These are phyloP conservation scores for Spathaspora gorwiae DNA, from an alignment of 805 yeast species.

Conservation along the genomic window DNA sequence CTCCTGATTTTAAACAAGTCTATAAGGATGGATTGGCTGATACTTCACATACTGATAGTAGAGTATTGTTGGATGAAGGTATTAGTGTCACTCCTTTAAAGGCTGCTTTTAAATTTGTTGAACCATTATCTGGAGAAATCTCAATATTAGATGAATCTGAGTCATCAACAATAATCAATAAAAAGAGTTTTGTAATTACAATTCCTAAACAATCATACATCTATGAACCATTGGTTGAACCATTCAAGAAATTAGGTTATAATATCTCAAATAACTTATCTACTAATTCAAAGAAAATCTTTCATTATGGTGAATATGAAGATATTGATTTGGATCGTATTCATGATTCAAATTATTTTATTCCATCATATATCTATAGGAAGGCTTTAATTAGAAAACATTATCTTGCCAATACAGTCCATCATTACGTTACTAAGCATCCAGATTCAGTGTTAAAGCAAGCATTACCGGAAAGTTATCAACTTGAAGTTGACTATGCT, in stretches of 20 bases:
- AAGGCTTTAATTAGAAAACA: conserved; percentile 91
- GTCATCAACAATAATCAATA: not conserved
- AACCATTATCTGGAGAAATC: conserved; percentile 54
- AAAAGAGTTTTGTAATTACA: conserved; percentile 27
- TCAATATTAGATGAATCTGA: conserved; percentile 24
- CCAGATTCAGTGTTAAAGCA: conserved; percentile 57
- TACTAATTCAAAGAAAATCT: conserved; percentile 31
- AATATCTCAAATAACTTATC: conserved; percentile 13
- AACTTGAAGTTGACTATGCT: conserved; percentile 88
- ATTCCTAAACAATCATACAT: conserved; percentile 38
- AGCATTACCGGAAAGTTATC: conserved; percentile 72
- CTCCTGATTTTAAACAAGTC: conserved; percentile 71
- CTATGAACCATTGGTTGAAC: conserved; percentile 36
- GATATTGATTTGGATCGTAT: conserved; percentile 72
- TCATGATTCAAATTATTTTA: conserved; percentile 46
- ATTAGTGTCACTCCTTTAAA: conserved; percentile 54
- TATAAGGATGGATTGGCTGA: conserved; percentile 45
- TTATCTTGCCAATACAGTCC: conserved; percentile 80
- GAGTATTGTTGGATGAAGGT: conserved; percentile 59
- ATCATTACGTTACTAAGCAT: conserved; percentile 65
- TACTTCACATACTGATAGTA: conserved; percentile 58
- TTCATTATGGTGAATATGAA: conserved; percentile 90
- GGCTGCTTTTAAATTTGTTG: conserved; percentile 63
- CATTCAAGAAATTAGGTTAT: conserved; percentile 23
- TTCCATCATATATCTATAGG: conserved; percentile 81